These are phyloP conservation scores for Acer campestre DNA, from an alignment of 345 rosid species.

Conservation along the genomic window DNA sequence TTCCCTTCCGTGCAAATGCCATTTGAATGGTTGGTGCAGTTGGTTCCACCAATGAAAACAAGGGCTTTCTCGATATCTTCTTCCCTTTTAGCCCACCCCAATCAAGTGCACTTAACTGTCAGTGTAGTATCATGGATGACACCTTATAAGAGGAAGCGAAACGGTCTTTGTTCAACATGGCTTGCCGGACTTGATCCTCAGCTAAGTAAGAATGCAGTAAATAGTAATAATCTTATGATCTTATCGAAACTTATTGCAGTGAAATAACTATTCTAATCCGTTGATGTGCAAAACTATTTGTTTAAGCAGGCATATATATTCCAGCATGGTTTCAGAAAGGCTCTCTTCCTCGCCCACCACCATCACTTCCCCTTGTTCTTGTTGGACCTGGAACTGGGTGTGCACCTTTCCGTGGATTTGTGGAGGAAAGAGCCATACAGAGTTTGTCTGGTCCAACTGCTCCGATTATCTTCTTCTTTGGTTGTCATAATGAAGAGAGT, in stretches of 20 bases:
- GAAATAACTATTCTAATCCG: background rate
- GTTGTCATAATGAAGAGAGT: slow-evolving; percentile 75
- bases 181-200: slow-evolving; percentile 75
- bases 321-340: slow-evolving; percentile 89
- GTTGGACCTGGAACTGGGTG: slow-evolving; percentile 98
- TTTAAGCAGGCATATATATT: slow-evolving; percentile 50
- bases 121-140: slow-evolving; percentile 82
- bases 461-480: slow-evolving; percentile 80
- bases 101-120: slow-evolving; percentile 86
- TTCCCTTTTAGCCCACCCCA: slow-evolving; percentile 77
- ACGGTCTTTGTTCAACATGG: slow-evolving; percentile 92
- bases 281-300: background rate
- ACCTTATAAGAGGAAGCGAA: slow-evolving; percentile 73
- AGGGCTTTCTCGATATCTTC: slow-evolving; percentile 93
- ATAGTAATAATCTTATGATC: background rate
- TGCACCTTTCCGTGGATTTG: slow-evolving; percentile 92
- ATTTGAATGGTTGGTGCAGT: slow-evolving; percentile 90
- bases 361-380: slow-evolving; percentile 73
- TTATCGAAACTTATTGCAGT: background rate
- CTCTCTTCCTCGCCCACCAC: slow-evolving; percentile 70
- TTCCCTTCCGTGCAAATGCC: slow-evolving; percentile 94
- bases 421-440: slow-evolving; percentile 76
- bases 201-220: slow-evolving; percentile 41
- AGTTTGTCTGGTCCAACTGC: slow-evolving; percentile 48
- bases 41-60: slow-evolving; percentile 81